Conservation (phyloP, 768 basidiomycete genomes). For the Naematelia aurantialba region DNA sequence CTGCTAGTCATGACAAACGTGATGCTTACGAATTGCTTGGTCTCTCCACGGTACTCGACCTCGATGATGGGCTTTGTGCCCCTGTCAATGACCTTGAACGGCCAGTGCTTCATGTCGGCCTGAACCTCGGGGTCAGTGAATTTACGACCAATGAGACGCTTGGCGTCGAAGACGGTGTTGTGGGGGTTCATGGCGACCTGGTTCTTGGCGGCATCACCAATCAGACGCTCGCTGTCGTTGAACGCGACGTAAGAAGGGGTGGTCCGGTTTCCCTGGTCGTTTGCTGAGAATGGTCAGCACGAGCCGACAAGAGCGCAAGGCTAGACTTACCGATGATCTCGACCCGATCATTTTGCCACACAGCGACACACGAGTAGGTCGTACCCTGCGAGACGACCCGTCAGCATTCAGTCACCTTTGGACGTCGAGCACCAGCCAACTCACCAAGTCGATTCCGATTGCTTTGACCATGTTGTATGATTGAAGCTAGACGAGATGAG, state of each 20-base stretch:
- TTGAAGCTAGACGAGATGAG: too few relatives aligned
- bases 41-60: conserved; percentile 73
- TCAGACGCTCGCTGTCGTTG: conserved; percentile 90
- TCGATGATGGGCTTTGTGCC: conserved; percentile 73
- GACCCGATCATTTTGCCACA: conserved; percentile 99
- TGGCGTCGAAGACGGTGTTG: conserved; percentile 96
- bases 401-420: conserved; percentile 3
- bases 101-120: conserved; percentile 57
- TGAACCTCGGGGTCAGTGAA: conserved; percentile 55
- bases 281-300: conserved; percentile 35
- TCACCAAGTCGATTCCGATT: conserved; percentile 51
- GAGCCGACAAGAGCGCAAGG: neutral
- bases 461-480: conserved; percentile 49
- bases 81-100: conserved; percentile 73
- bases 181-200: conserved; percentile 93
- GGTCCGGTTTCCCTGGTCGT: conserved; percentile 70
- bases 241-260: conserved; percentile 95
- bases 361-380: conserved; percentile 98
- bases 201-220: conserved; percentile 99
- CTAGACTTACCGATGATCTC: conserved; percentile 71
- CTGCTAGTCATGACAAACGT: neutral
- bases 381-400: conserved; percentile 62
- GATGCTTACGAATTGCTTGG: conserved; percentile 72
- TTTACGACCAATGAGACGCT: conserved; percentile 82
- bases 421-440: conserved; percentile 49